A percentile compares a stretch with the other conserved stretches of the same genome.
Evolutionary conservation across 2,329 filamentous ascomycete species (phyloP).

Genomic region (Alternaria triticina): DNA sequence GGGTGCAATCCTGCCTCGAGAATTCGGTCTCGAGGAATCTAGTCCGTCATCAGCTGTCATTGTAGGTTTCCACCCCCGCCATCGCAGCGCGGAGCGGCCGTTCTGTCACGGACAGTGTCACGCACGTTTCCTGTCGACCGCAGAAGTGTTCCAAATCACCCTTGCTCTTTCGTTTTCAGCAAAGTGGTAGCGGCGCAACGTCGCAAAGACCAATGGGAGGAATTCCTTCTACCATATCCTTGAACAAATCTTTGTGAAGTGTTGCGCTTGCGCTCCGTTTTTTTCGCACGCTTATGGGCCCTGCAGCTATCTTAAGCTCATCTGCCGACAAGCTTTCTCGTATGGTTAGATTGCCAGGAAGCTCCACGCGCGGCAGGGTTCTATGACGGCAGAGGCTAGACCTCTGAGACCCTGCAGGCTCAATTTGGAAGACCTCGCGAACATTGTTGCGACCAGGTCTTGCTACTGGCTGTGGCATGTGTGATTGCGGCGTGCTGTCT

Average conservation of each 20-base stretch:
- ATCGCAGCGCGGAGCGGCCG: slow-evolving; percentile 2
- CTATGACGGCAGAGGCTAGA: neutral
- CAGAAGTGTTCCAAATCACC: slow-evolving; percentile 6
- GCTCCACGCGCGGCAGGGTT: neutral
- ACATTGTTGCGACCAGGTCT: neutral
- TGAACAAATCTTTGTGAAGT: neutral
- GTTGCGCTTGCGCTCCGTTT: neutral
- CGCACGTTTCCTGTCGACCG: slow-evolving; percentile 3
- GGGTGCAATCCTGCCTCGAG: neutral
- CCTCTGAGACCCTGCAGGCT: neutral
- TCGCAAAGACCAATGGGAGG: neutral
- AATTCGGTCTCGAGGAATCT: neutral
- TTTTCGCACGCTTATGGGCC: neutral
- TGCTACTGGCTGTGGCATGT: neutral
- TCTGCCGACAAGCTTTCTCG: slow-evolving; percentile 14
- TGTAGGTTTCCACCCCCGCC: neutral
- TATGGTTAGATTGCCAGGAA: slow-evolving; percentile 7
- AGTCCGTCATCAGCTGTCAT: neutral
- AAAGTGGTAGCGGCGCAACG: neutral
- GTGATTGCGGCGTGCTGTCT: neutral
- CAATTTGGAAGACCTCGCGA: neutral
- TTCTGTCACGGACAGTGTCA: slow-evolving; percentile 7
- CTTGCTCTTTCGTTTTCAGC: neutral
- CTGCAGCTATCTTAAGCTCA: slow-evolving; percentile 9
- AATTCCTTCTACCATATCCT: neutral